Percentiles rank a stretch among this genome's conserved stretches.
Conservation (phyloP, 179 eudicot genomes). For the Kewa caespitosa region DNA sequence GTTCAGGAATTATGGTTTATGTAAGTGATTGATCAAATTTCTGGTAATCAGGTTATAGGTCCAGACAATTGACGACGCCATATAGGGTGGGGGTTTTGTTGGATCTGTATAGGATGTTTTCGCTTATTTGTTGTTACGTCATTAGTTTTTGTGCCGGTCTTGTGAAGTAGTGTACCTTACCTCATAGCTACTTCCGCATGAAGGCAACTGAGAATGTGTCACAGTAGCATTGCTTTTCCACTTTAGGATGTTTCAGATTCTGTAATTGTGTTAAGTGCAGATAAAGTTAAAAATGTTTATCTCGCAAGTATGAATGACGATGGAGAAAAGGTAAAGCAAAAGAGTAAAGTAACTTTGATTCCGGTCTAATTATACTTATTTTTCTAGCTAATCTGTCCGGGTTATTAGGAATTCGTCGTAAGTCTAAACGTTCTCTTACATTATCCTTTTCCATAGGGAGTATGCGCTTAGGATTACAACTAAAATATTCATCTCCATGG, state of each 20-base stretch:
- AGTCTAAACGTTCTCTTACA: neutral
- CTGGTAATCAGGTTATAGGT: neutral
- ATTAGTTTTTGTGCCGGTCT: neutral
- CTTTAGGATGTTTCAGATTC: constrained; percentile 6
- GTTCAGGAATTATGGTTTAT: neutral
- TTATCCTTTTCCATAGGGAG: neutral
- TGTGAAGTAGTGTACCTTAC: neutral
- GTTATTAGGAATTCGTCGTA: neutral
- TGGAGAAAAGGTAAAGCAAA: constrained; percentile 28
- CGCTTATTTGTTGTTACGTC: neutral
- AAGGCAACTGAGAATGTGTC: neutral
- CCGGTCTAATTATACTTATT: neutral
- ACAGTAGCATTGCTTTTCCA: neutral
- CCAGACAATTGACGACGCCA: too few species aligned
- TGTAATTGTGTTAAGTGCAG: constrained; percentile 2
- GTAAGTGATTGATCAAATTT: neutral
- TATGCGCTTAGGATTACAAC: neutral
- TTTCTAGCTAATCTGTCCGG: constrained; percentile 18
- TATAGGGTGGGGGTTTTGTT: neutral
- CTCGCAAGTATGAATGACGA: constrained; percentile 8
- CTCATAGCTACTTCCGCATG: neutral
- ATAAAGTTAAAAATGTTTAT: constrained; percentile 15
- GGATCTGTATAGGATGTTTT: too few species aligned
- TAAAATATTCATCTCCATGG: neutral
- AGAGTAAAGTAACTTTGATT: constrained; percentile 22